Conservation (phyloP, 176 grass and related monocot genomes). For the Aegilops longissima region DNA sequence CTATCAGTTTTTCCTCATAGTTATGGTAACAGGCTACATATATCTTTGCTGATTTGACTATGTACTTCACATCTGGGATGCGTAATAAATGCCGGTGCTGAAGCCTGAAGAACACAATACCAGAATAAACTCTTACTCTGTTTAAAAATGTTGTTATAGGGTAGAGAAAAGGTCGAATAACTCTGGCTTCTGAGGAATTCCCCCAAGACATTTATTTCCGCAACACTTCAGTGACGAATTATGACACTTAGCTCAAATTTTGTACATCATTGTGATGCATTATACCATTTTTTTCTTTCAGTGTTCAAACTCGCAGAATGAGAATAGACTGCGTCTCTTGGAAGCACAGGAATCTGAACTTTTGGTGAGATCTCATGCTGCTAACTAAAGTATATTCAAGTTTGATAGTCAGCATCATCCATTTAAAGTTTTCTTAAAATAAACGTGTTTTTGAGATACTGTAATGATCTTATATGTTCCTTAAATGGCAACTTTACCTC, state of each 20-base stretch:
- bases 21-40: neutral
- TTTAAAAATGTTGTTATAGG: conserved; percentile 6
- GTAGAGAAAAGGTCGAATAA: neutral
- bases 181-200: neutral
- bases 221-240: neutral
- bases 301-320: conserved; percentile 26
- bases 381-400: neutral
- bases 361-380: conserved; percentile 40
- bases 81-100: neutral
- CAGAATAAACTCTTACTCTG: neutral
- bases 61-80: neutral
- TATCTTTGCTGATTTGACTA: conserved; percentile 17
- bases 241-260: neutral
- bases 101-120: neutral
- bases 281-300: conserved; percentile 25
- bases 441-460: conserved; percentile 3
- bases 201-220: neutral
- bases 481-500: neutral
- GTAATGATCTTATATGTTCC: neutral
- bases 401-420: conserved; percentile 6
- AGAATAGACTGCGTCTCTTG: conserved; percentile 36
- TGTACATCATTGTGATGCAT: conserved; percentile 10
- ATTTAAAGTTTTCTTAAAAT: conserved; percentile 2
- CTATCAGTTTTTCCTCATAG: neutral
- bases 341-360: conserved; percentile 68